phyloP scores from a whole-genome alignment of 2,329 filamentous ascomycete species.

The Cladorrhinum sp. region DNA sequence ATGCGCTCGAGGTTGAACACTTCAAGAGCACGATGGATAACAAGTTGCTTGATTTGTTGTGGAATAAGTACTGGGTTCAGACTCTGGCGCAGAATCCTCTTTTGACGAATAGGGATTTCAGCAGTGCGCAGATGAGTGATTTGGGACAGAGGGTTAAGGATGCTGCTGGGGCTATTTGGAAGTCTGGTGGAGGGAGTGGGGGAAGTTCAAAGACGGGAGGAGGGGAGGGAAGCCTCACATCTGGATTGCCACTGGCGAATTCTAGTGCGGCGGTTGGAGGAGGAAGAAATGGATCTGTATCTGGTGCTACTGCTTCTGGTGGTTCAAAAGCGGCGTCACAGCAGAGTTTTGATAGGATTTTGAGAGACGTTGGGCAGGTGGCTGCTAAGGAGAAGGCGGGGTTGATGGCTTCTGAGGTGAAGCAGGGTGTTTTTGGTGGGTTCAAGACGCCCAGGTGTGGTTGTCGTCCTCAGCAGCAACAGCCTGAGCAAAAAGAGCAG shows the following conservation, averaged over 20 bases:
- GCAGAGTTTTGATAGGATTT: slow-evolving; percentile 56
- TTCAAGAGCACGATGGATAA: slow-evolving; percentile 92
- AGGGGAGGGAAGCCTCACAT: background rate
- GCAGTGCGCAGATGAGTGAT: slow-evolving; percentile 88
- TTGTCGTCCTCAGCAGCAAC: background rate
- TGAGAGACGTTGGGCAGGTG: slow-evolving; percentile 59
- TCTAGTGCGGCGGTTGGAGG: slow-evolving; percentile 9
- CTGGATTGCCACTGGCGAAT: background rate
- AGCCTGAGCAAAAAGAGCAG: background rate
- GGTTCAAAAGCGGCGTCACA: background rate
- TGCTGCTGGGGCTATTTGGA: slow-evolving; percentile 23
- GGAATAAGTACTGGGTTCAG: slow-evolving; percentile 99
- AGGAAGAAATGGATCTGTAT: background rate
- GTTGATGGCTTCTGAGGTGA: slow-evolving; percentile 59
- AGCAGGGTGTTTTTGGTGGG: slow-evolving; percentile 59
- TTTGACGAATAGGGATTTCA: slow-evolving; percentile 88
- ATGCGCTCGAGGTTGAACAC: slow-evolving; percentile 84
- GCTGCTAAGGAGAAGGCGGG: slow-evolving; percentile 62
- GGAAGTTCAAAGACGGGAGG: slow-evolving; percentile 14
- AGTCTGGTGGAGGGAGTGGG: slow-evolving; percentile 29
- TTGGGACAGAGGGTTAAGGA: slow-evolving; percentile 78
- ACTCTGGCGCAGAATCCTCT: slow-evolving; percentile 89
- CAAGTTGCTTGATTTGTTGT: slow-evolving; percentile 80
- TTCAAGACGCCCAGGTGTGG: background rate
- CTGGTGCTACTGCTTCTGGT: background rate